phyloP scores from a whole-genome alignment of 352 stramenopile genomes.

The Phytopythium montanum region DNA sequence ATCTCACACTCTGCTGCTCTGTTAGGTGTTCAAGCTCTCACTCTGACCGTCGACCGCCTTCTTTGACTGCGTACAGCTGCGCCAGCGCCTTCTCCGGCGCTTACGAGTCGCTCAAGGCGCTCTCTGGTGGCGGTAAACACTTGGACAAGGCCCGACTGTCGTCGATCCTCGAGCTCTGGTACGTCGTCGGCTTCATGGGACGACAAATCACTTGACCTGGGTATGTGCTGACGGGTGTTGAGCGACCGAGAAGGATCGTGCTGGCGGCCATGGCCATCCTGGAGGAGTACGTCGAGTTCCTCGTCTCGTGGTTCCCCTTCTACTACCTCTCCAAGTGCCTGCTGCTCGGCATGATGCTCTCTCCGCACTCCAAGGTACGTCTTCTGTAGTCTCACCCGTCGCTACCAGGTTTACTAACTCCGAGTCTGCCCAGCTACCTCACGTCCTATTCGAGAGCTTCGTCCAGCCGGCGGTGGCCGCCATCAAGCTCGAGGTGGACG shows the following conservation, averaged over 20 bases:
- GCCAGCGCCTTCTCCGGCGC: slow-evolving; percentile 50
- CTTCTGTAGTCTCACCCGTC: too few species aligned
- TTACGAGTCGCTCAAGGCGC: slow-evolving; percentile 71
- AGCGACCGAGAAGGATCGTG: slow-evolving; percentile 38
- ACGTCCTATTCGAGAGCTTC: slow-evolving; percentile 64
- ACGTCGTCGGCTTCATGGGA: background rate
- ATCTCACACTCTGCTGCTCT: background rate
- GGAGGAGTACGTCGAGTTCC: slow-evolving; percentile 65
- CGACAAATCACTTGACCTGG: background rate
- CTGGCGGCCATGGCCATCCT: slow-evolving; percentile 50
- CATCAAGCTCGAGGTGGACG: slow-evolving; percentile 38
- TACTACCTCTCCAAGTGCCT: slow-evolving; percentile 77
- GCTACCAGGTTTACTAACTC: too few species aligned
- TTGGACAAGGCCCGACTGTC: slow-evolving; percentile 43
- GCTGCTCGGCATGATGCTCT: slow-evolving; percentile 49
- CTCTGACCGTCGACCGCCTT: background rate
- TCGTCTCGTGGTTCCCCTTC: slow-evolving; percentile 72
- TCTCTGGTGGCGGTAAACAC: slow-evolving; percentile 52
- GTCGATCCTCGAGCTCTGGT: slow-evolving; percentile 66
- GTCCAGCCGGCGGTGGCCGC: slow-evolving; percentile 39
- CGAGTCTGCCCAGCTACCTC: slow-evolving; percentile 30
- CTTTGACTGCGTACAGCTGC: slow-evolving; percentile 25
- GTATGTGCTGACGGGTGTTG: background rate
- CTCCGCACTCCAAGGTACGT: slow-evolving; percentile 51
- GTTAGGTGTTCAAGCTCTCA: background rate